Percentiles rank a stretch among this genome's conserved stretches.
These are phyloP conservation scores for Punica granatum DNA, from an alignment of 345 rosid genomes.

Conservation along the genomic window DNA sequence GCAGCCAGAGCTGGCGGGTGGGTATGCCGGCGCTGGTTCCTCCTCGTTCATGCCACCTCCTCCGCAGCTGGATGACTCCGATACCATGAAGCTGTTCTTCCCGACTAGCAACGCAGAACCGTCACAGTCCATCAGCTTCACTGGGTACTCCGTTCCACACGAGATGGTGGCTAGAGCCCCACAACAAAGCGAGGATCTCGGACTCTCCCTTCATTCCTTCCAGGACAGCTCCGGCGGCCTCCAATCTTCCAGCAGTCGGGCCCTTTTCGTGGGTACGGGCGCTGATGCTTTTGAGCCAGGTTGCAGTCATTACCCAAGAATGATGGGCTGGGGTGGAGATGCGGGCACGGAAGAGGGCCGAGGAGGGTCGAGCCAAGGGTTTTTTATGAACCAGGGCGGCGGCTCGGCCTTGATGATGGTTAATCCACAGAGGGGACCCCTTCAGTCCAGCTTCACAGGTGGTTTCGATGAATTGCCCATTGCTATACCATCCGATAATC, in stretches of 20 bases:
- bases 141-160: constrained; percentile 35
- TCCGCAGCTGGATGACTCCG: constrained; percentile 12
- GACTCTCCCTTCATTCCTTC: constrained; percentile 20
- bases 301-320: constrained; percentile 32
- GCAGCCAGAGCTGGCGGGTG: constrained; percentile 16
- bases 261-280: neutral
- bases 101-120: constrained; percentile 35
- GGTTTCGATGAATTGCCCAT: constrained; percentile 1
- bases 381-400: constrained; percentile 30
- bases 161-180: constrained; percentile 1
- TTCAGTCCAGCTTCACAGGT: constrained; percentile 63
- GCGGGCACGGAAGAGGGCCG: constrained; percentile 1
- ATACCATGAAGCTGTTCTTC: constrained; percentile 53
- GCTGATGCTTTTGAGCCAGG: neutral
- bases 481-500: neutral
- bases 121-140: constrained; percentile 40
- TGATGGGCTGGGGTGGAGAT: constrained; percentile 41
- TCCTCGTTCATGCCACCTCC: constrained; percentile 13
- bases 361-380: constrained; percentile 5
- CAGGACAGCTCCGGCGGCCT: constrained; percentile 10
- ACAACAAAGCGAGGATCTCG: constrained; percentile 12
- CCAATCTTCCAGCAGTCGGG: constrained; percentile 1
- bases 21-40: constrained; percentile 30
- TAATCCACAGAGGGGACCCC: constrained; percentile 59
- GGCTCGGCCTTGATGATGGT: constrained; percentile 18